Percentiles rank a stretch among this genome's conserved stretches.
Evolutionary conservation across 345 rosid species (phyloP).

Genomic region (Combretum micranthum): DNA sequence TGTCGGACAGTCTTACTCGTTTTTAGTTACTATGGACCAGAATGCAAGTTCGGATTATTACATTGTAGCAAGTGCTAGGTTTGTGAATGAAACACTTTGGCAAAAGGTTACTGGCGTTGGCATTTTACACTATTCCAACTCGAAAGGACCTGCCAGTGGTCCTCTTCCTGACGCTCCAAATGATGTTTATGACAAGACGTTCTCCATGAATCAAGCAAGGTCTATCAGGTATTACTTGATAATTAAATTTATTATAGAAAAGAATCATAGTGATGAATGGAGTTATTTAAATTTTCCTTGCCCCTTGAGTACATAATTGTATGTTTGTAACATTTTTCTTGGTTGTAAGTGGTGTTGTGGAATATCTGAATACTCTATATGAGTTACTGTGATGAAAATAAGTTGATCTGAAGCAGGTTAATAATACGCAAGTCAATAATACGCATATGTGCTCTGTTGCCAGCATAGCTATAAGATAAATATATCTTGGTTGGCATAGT

Average conservation of each 20-base stretch:
- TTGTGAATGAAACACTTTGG: constrained; percentile 85
- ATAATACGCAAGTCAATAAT: no score
- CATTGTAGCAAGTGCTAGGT: constrained; percentile 93
- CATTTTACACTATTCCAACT: constrained; percentile 84
- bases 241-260: neutral
- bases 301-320: no score
- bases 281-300: no score
- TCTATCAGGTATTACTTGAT: constrained; percentile 57
- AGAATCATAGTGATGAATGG: no score
- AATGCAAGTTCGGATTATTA: constrained; percentile 76
- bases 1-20: constrained; percentile 90
- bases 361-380: no score
- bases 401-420: no score
- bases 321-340: no score
- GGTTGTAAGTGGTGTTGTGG: no score
- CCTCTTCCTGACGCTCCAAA: constrained; percentile 66
- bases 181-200: constrained; percentile 65
- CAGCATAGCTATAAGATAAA: no score
- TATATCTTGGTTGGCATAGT: no score
- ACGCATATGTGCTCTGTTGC: no score
- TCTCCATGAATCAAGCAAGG: constrained; percentile 81
- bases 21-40: constrained; percentile 89
- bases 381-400: no score
- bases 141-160: constrained; percentile 72
- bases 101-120: constrained; percentile 90